Percentiles rank a stretch among this genome's conserved stretches.
phyloP scores from a whole-genome alignment of 306 rosid species.

The Mimosa pudica region DNA sequence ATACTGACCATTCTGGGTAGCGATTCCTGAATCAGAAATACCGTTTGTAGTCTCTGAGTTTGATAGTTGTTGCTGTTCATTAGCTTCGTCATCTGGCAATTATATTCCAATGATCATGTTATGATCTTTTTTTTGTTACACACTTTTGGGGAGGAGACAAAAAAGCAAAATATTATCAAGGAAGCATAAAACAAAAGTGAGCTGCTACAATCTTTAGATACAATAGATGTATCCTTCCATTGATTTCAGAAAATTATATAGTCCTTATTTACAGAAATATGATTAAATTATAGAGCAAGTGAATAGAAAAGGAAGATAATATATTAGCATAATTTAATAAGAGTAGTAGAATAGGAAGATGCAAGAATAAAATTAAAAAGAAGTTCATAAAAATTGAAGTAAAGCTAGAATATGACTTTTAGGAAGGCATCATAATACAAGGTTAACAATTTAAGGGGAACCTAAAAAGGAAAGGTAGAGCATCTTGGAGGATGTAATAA shows the following conservation, averaged over 20 bases:
- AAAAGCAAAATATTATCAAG: neutral
- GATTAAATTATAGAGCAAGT: neutral
- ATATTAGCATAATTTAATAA: neutral
- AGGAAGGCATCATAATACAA: constrained; percentile 4
- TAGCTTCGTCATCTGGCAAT: constrained; percentile 70
- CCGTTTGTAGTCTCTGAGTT: constrained; percentile 62
- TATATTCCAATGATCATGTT: constrained; percentile 27
- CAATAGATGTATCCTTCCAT: neutral
- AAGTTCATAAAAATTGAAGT: neutral
- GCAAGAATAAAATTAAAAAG: neutral
- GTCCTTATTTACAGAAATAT: neutral
- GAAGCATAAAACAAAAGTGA: neutral
- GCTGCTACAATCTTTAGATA: neutral
- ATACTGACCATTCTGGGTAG: constrained; percentile 62
- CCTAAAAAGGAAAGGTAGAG: constrained; percentile 5
- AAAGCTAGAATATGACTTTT: neutral
- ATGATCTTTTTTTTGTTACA: neutral
- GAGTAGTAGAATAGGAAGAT: neutral
- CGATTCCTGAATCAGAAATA: constrained; percentile 55
- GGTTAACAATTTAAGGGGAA: constrained; percentile 2
- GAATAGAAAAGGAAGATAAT: neutral
- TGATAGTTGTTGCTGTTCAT: constrained; percentile 57
- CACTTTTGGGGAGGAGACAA: neutral
- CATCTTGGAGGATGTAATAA: neutral
- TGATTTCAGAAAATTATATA: neutral